Evolutionary conservation across 306 rosid species (phyloP), one percentile per base, ranked within the genome.

Genomic region (Senna tora): DNA sequence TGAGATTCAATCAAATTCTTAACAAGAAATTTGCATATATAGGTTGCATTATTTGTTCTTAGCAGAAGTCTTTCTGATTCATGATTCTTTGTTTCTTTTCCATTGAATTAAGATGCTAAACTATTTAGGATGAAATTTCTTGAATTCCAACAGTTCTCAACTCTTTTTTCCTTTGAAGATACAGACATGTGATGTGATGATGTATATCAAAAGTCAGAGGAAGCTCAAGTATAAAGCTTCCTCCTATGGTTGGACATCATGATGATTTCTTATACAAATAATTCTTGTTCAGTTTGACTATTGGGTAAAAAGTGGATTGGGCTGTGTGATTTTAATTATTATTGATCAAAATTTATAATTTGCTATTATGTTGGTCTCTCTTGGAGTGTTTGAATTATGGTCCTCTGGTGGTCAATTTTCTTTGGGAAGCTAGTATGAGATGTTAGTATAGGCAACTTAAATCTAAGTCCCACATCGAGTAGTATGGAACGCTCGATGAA

Each of bases 1-100:
- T 73, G 71, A 67, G 69, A 41, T 69, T 65, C 53, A 71, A 45
- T 70, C 46, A 58, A 64, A 62, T 78, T 75, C 14, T 52, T 55
- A 56, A 65, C 62, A 58, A 30, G 47, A 16, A 13, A 34, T 30
- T 55, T 54, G 30, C 10, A 6, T n/a, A n/a, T n/a, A n/a, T 76
- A 62, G 20, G 49, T 57, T 71, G 28, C 19, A 7, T 14, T 43
- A n/a, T 15, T 67, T 43, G 20, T 15, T 67, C 28, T 4, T 59
- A 52, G 55, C 51, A 19, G 59, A 72, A 34, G 51, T 6, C 42
- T 22, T 65, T 21, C 30, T 56, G 11, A 72, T 79, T 75, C 56
- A 67, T 43, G 36, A 25, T 56, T 75, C 69, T 69, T 79, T n/a
- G n/a, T n/a, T n/a, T 71, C 17, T 61, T 10, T 66, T 17, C 38